Conservation (phyloP, 441 rosid genomes). For the Viola pubescens region DNA sequence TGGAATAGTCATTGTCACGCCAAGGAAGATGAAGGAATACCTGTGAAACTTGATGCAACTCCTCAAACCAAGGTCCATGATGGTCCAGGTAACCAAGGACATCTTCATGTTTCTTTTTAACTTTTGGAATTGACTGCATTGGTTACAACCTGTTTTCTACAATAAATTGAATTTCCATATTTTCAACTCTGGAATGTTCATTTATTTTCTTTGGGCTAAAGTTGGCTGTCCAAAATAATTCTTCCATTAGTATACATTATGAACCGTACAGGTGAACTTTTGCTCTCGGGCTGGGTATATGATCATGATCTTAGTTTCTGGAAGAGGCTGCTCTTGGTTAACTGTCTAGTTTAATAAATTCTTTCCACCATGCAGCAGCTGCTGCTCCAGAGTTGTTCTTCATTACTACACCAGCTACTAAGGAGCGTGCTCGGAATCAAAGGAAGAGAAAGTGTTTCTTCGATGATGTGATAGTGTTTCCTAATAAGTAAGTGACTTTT, state of each 20-base stretch:
- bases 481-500: slow-evolving; percentile 43
- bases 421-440: slow-evolving; percentile 35
- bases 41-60: slow-evolving; percentile 31
- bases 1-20: slow-evolving; percentile 5
- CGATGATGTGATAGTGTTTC: slow-evolving; percentile 52
- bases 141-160: too few relatives aligned
- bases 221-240: too few relatives aligned
- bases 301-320: too few relatives aligned
- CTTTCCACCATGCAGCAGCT: slow-evolving; percentile 27
- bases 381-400: slow-evolving; percentile 35
- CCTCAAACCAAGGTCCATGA: slow-evolving; percentile 27
- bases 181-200: too few relatives aligned
- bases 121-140: too few relatives aligned
- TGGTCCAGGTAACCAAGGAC: slow-evolving; percentile 35
- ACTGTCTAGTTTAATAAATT: too few relatives aligned
- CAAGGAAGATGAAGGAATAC: slow-evolving; percentile 24
- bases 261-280: too few relatives aligned
- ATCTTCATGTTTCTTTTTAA: neutral
- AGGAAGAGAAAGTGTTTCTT: slow-evolving; percentile 54
- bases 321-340: too few relatives aligned
- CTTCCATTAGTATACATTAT: too few relatives aligned
- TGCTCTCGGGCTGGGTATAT: too few relatives aligned
- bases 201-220: too few relatives aligned
- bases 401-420: slow-evolving; percentile 55
- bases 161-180: too few relatives aligned